Base-by-base conservation (phyloP, 805 yeast genomes). In the Yarrowia hollandica region DNA sequence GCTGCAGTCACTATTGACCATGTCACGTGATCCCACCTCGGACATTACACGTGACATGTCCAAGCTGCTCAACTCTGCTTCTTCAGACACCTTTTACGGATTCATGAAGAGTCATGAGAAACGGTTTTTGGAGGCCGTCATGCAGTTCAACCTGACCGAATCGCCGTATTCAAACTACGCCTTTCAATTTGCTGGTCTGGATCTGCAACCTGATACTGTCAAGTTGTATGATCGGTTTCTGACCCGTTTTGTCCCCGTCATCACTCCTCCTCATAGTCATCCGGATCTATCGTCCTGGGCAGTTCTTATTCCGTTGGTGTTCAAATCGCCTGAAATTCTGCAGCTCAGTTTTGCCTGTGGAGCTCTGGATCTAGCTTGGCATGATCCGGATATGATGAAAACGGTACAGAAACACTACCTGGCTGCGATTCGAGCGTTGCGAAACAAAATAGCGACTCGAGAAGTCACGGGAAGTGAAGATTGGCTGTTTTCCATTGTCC, bases 341-440 rank as follows among this genome's bases (percentile, higher is more conserved):
- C 41, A 59, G 22, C 30, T 59, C 5, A 15, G 39, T 1, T 46
- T 57, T 23, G 60, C 60, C 11, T 46, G 60, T 23, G 60, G 60
- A 19, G 58, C 55, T 1, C 23, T 57, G 9, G 56, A 48, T 21
- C 9, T 48, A 9, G 56, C 56, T 6, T 48, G 56, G 56, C 22
- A 23, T 12, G 56, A 48, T 14, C 56, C 56, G 4, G 41, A 33
- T 3, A 48, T 48, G 56, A 48, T 33, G 41, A 48, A 48, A 15
- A 33, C 39, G 9, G 56, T 48, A 6, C 56, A 48, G 31, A 31
- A 33, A 10, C 56, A 48, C 31, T 48, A 48, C 16, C 31, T 48
- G 31, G 56, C 56, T 8, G 38, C 41, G 1, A 31, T 48, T 14
- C 39, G 41, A 11, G 56, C 35, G 1, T 21, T 48, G 16, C 15